Evolutionary conservation across 768 basidiomycete genomes (phyloP).

Genomic region (Collybia sordida): DNA sequence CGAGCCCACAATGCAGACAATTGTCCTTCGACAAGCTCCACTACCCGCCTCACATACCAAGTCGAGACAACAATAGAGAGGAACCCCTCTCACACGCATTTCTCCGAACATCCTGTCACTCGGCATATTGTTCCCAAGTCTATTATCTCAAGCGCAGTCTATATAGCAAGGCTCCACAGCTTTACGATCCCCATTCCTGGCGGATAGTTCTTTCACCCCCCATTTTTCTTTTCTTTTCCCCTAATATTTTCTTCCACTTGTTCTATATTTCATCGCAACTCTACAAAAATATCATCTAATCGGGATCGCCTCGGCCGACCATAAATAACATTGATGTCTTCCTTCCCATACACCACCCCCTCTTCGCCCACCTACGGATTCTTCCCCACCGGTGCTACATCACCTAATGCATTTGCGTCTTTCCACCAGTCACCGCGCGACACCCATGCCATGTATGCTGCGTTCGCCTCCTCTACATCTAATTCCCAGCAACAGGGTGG

Average conservation of each 20-base stretch:
- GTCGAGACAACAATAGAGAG: constrained; percentile 13
- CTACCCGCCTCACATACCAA: neutral
- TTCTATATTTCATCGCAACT: constrained; percentile 4
- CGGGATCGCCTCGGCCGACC: constrained; percentile 6
- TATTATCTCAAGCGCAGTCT: constrained; percentile 9
- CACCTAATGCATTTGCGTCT: constrained; percentile 55
- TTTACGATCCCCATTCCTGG: constrained; percentile 3
- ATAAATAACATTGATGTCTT: constrained; percentile 41
- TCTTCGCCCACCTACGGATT: constrained; percentile 58
- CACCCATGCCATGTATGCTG: constrained; percentile 56
- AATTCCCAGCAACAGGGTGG: constrained; percentile 14
- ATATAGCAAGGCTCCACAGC: constrained; percentile 11
- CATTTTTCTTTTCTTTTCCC: constrained; percentile 8
- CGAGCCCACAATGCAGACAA: constrained; percentile 3
- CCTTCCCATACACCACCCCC: constrained; percentile 42
- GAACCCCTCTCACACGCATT: neutral
- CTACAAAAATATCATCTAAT: constrained; percentile 5
- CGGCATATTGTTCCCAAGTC: constrained; percentile 10
- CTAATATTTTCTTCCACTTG: constrained; percentile 2
- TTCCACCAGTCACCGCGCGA: constrained; percentile 65
- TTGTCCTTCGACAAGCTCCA: constrained; percentile 4
- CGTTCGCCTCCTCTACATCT: constrained; percentile 32
- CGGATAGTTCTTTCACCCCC: constrained; percentile 2
- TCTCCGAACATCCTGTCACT: neutral
- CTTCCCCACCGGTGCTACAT: constrained; percentile 56